Base-by-base conservation (phyloP, 2,329 filamentous ascomycete genomes). In the Penicillium sp. region DNA sequence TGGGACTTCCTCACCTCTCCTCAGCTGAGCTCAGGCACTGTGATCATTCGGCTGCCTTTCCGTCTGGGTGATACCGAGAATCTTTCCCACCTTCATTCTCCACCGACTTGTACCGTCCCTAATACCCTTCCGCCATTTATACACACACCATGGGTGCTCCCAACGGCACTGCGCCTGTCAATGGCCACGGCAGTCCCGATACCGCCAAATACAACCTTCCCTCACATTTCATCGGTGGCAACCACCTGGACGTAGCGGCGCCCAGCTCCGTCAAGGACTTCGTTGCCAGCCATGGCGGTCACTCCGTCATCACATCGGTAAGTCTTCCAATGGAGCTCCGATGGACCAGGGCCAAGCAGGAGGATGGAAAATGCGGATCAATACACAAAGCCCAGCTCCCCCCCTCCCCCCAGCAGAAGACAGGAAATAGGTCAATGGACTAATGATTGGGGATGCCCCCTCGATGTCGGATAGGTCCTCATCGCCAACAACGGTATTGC, bases 401-500 rank as follows among this genome's bases (percentile, higher is more conserved):
- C 18, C 18, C 18, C 18, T 3, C 18, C 18, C 18, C 18, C 18
- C 18, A n/a, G n/a, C n/a, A n/a, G 18, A 36, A 25, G 13, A 13
- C 18, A 7, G 37, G 8, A 26, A 29, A 28, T 5, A 8, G 12
- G 39, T 28, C 34, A 27, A 28, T 51, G 49, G 27, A 45, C 6
- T n/a, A 24, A 33, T 13, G 18, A 29, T 27, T 38, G 43, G 38
- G 34, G 38, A 32, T 3, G 62, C 48, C 33, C n/a, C n/a, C 45
- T 47, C 7, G 60, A 18, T 65, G 25, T 42, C 38, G 7, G 26
- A 6, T 39, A 97, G 91, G 90, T 97, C 46, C 81, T 98, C 57
- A 98, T 98, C 73, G 93, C 93, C 70, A 98, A 98, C 79, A 98
- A 98, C 77, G 93, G 93, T 80, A 98, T 98, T 72, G 93, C 93